Evolutionary conservation across 2,329 filamentous ascomycete genomes (phyloP).

Genomic region (Passalora sequoiae): DNA sequence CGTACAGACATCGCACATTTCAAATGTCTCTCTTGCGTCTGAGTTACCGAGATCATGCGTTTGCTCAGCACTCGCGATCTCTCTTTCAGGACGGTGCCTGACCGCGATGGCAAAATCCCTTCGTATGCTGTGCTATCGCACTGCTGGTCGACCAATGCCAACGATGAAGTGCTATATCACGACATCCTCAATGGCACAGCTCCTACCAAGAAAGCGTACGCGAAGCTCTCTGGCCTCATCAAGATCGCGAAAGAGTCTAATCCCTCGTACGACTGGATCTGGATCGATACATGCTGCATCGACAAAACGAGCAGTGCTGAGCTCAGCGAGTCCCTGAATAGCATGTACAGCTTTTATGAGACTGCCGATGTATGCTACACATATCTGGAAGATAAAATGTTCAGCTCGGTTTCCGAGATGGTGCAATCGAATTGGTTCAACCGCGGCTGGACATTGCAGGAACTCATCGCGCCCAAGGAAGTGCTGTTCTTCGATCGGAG

Average conservation of each 20-base stretch:
- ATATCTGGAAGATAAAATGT: constrained; percentile 11
- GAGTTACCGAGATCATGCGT: too few species aligned
- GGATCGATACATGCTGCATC: constrained; percentile 24
- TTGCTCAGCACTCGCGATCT: constrained; percentile 3
- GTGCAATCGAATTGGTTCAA: constrained; percentile 5
- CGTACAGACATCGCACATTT: too few species aligned
- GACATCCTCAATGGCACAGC: constrained; percentile 12
- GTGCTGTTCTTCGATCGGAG: constrained; percentile 10
- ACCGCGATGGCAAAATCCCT: constrained; percentile 6
- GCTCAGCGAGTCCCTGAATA: constrained; percentile 20
- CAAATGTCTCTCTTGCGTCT: too few species aligned
- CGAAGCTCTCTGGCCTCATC: constrained; percentile 6
- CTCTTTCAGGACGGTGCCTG: constrained; percentile 5
- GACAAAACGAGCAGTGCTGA: constrained; percentile 19
- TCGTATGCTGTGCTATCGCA: constrained; percentile 1
- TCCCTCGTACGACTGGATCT: constrained; percentile 13
- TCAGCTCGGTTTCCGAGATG: neutral
- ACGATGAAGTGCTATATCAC: constrained; percentile 15
- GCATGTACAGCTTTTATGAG: constrained; percentile 22
- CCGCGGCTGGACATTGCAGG: constrained; percentile 8
- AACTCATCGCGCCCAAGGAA: constrained; percentile 11
- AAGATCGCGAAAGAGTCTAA: constrained; percentile 4
- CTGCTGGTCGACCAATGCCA: neutral
- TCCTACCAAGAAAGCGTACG: constrained; percentile 11
- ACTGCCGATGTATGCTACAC: constrained; percentile 16